These are phyloP conservation scores for Ciborinia camelliae DNA, from an alignment of 2,329 filamentous ascomycete genomes.

Conservation along the genomic window DNA sequence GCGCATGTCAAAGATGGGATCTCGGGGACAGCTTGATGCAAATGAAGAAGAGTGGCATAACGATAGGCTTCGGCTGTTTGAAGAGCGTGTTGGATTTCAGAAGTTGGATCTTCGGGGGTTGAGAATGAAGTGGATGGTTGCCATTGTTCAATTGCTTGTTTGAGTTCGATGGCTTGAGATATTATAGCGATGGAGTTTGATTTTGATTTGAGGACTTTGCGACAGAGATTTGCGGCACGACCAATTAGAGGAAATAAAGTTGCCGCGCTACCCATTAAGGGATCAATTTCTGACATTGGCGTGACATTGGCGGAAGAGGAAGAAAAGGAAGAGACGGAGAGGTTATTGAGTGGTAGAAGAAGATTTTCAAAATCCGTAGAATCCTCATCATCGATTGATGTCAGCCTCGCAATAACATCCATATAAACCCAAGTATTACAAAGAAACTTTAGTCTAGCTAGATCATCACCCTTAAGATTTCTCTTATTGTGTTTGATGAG, in stretches of 20 bases:
- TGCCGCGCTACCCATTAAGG: constrained; percentile 65
- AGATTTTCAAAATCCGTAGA: constrained; percentile 52
- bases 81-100: constrained; percentile 59
- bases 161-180: constrained; percentile 59
- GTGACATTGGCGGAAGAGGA: constrained; percentile 41
- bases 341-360: constrained; percentile 40
- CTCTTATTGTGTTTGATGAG: constrained; percentile 46
- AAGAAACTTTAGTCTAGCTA: constrained; percentile 59
- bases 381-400: constrained; percentile 52
- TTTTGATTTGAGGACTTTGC: constrained; percentile 51
- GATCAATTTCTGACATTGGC: constrained; percentile 54
- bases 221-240: constrained; percentile 62
- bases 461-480: constrained; percentile 46
- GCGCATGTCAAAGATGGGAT: constrained; percentile 57
- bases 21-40: constrained; percentile 66
- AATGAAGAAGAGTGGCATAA: constrained; percentile 62
- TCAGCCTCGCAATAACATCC: constrained; percentile 68
- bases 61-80: constrained; percentile 66
- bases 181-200: constrained; percentile 59
- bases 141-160: constrained; percentile 59
- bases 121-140: constrained; percentile 50
- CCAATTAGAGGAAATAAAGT: constrained; percentile 68
- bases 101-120: constrained; percentile 60
- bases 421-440: constrained; percentile 74
- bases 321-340: constrained; percentile 20